Evolutionary conservation across 2,329 filamentous ascomycete species (phyloP).

Genomic region (Plectosphaerella cucumerina): DNA sequence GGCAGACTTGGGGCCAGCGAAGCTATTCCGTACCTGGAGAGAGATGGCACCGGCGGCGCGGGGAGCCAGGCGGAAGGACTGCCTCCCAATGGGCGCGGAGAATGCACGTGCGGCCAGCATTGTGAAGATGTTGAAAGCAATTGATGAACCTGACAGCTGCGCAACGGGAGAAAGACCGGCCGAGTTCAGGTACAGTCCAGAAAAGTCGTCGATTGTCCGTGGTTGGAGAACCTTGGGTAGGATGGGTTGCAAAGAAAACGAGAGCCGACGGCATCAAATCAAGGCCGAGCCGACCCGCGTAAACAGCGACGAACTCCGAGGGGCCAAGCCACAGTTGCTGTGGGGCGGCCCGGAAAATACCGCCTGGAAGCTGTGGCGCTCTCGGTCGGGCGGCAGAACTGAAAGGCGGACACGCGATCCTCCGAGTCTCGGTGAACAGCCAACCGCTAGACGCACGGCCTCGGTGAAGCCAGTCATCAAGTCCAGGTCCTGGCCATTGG

Average conservation of each 20-base stretch:
- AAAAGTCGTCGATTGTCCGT: not conserved
- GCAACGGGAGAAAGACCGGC: not conserved
- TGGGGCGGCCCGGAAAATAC: conserved; percentile 2
- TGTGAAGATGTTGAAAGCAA: conserved; percentile 32
- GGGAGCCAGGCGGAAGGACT: conserved; percentile 70
- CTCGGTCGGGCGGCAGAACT: too few species aligned
- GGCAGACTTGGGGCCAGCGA: not conserved
- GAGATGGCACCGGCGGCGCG: conserved; percentile 46
- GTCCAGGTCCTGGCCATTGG: not conserved
- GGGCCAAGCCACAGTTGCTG: not conserved
- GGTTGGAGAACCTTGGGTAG: not conserved
- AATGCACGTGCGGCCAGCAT: conserved; percentile 84
- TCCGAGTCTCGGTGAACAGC: not conserved
- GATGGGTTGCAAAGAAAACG: conserved; percentile 2
- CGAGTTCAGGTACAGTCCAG: not conserved
- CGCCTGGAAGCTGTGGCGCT: not conserved
- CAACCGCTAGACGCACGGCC: not conserved
- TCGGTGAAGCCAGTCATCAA: not conserved
- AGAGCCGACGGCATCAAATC: conserved; percentile 3
- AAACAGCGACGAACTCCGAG: conserved; percentile 6
- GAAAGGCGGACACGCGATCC: too few species aligned
- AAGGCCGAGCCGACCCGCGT: conserved; percentile 5
- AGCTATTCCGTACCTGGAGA: conserved; percentile 49
- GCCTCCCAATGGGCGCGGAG: conserved; percentile 69
- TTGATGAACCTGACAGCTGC: conserved; percentile 3